These are phyloP conservation scores for Artomyces pyxidatus DNA, from an alignment of 768 basidiomycete genomes.

Conservation along the genomic window DNA sequence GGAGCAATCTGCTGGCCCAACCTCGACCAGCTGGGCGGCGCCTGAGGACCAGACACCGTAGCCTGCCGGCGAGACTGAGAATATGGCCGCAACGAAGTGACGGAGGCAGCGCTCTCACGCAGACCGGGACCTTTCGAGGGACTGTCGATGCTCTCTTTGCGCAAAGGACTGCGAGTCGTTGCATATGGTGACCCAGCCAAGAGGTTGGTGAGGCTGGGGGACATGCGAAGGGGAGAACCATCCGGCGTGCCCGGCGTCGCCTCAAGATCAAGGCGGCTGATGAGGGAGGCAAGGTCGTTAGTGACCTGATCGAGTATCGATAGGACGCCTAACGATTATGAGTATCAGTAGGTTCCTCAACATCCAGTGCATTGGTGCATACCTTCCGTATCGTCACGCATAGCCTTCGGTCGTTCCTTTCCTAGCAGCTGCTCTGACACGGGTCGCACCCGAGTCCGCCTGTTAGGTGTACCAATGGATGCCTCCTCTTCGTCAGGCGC, in stretches of 20 bases:
- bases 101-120: conserved; percentile 32
- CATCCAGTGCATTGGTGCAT: conserved; percentile 9
- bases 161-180: conserved; percentile 26
- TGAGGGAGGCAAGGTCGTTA: conserved; percentile 68
- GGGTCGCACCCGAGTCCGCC: conserved; percentile 44
- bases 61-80: conserved; percentile 25
- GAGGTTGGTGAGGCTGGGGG: conserved; percentile 18
- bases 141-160: conserved; percentile 19
- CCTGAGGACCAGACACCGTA: conserved; percentile 2
- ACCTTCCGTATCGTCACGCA: conserved; percentile 50
- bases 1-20: conserved; percentile 54
- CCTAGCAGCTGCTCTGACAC: conserved; percentile 57
- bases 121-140: conserved; percentile 22
- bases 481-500: conserved; percentile 16
- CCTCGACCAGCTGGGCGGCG: conserved; percentile 5
- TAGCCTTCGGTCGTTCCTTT: conserved; percentile 37
- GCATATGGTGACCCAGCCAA: conserved; percentile 9
- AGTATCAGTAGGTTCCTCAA: neutral
- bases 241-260: conserved; percentile 57
- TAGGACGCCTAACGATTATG: conserved; percentile 38
- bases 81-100: conserved; percentile 45
- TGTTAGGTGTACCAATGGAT: conserved; percentile 25
- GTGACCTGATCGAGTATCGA: conserved; percentile 75
- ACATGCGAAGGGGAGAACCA: conserved; percentile 24
- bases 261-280: conserved; percentile 74